phyloP scores from a whole-genome alignment of 2,329 filamentous ascomycete species.

The Parastagonospora nodorum region DNA sequence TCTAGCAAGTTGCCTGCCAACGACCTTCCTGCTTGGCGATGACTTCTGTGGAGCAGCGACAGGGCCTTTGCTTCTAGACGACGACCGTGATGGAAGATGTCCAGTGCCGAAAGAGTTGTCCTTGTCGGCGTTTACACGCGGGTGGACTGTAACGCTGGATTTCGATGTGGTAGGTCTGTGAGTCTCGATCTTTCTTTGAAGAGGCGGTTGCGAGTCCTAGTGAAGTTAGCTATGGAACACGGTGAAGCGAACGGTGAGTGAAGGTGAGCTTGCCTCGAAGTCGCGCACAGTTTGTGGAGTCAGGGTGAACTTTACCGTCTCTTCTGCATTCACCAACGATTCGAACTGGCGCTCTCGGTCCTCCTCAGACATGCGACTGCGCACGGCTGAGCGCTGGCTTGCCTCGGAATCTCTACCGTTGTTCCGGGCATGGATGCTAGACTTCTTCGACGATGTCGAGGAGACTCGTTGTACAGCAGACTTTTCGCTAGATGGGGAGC shows the following conservation, averaged over 20 bases:
- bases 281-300: slow-evolving; percentile 55
- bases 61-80: slow-evolving; percentile 28
- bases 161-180: slow-evolving; percentile 13
- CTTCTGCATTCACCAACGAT: slow-evolving; percentile 52
- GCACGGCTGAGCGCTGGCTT: slow-evolving; percentile 36
- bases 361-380: slow-evolving; percentile 45
- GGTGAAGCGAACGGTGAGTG: neutral
- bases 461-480: slow-evolving; percentile 36
- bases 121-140: slow-evolving; percentile 35
- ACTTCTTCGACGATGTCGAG: slow-evolving; percentile 39
- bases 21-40: slow-evolving; percentile 30
- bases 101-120: slow-evolving; percentile 36
- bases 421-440: slow-evolving; percentile 39
- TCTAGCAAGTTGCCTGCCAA: slow-evolving; percentile 58
- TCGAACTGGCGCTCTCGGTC: slow-evolving; percentile 53
- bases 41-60: slow-evolving; percentile 22
- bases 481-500: slow-evolving; percentile 32
- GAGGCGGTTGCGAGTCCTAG: slow-evolving; percentile 32
- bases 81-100: slow-evolving; percentile 28
- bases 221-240: neutral
- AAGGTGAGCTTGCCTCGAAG: slow-evolving; percentile 45
- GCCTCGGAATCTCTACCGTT: slow-evolving; percentile 39
- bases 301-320: slow-evolving; percentile 57
- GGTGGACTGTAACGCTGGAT: slow-evolving; percentile 38
- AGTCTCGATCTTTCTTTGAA: slow-evolving; percentile 24